These are phyloP conservation scores for Heterococcus sp. DNA, from an alignment of 108 stramenopile genomes.

Conservation along the genomic window DNA sequence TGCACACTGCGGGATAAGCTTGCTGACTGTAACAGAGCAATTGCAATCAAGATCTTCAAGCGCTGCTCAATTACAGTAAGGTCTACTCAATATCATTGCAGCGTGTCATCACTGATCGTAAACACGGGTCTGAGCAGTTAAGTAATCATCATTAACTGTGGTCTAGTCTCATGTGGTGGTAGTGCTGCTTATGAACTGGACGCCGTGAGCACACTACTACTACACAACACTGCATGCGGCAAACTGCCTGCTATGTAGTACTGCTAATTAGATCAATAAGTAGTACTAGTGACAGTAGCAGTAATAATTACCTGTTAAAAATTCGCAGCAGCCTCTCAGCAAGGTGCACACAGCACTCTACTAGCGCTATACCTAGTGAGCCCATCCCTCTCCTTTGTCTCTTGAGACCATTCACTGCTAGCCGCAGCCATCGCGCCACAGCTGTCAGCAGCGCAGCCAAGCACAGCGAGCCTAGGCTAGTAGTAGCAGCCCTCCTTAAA, in stretches of 20 bases:
- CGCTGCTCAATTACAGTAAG: too few relatives aligned
- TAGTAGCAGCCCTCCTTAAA: background rate
- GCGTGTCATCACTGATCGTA: too few relatives aligned
- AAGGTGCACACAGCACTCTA: background rate
- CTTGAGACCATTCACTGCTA: background rate
- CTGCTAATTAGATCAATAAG: background rate
- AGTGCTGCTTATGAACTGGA: too few relatives aligned
- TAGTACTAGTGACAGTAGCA: background rate
- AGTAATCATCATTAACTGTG: too few relatives aligned
- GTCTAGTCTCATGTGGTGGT: too few relatives aligned
- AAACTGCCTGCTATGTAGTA: background rate
- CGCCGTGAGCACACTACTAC: too few relatives aligned
- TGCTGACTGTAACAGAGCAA: too few relatives aligned
- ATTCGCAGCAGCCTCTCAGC: background rate
- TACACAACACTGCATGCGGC: too few relatives aligned
- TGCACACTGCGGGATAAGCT: too few relatives aligned
- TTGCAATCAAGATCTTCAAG: too few relatives aligned
- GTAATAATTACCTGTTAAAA: background rate
- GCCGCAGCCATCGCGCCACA: background rate
- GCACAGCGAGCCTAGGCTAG: background rate
- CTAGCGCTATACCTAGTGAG: background rate
- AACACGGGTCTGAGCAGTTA: too few relatives aligned
- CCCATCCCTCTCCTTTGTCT: background rate
- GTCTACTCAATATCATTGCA: too few relatives aligned
- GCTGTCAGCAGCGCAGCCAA: background rate